These are phyloP conservation scores for Sugiyamaella xylanicola DNA, from an alignment of 1,139 yeast genomes.

Conservation along the genomic window DNA sequence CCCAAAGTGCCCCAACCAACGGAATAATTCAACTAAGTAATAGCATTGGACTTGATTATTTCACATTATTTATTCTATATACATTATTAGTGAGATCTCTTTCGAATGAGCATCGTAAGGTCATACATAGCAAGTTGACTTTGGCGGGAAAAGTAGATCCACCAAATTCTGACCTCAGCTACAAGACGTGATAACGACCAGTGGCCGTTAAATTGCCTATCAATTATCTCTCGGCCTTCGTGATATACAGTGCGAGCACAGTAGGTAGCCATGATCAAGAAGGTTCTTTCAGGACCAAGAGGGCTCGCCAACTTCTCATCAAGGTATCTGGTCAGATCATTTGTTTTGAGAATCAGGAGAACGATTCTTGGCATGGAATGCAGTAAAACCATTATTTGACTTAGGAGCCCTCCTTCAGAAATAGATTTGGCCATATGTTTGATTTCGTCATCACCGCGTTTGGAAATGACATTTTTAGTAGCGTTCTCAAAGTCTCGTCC, in stretches of 20 bases:
- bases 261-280: constrained; percentile 84
- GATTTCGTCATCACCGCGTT: constrained; percentile 60
- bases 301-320: constrained; percentile 85
- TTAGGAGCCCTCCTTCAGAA: constrained; percentile 58
- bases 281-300: constrained; percentile 84
- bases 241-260: constrained; percentile 80
- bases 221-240: constrained; percentile 56
- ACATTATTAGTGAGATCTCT: constrained; percentile 3
- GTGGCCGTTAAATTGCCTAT: constrained; percentile 37
- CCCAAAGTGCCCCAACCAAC: too few relatives aligned
- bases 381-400: constrained; percentile 77
- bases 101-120: constrained; percentile 24
- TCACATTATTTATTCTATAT: constrained; percentile 4
- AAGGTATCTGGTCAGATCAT: constrained; percentile 84
- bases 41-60: too few relatives aligned
- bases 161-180: constrained; percentile 47
- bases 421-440: constrained; percentile 65
- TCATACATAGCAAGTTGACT: constrained; percentile 63
- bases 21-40: too few relatives aligned
- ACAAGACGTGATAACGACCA: constrained; percentile 38
- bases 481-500: constrained; percentile 82
- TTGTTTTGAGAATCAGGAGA: constrained; percentile 83
- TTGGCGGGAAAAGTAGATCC: constrained; percentile 53
- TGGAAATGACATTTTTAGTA: constrained; percentile 57
- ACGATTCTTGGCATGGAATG: constrained; percentile 84